Evolutionary conservation across 768 basidiomycete species (phyloP).

Genomic region (Suillus bovinus): DNA sequence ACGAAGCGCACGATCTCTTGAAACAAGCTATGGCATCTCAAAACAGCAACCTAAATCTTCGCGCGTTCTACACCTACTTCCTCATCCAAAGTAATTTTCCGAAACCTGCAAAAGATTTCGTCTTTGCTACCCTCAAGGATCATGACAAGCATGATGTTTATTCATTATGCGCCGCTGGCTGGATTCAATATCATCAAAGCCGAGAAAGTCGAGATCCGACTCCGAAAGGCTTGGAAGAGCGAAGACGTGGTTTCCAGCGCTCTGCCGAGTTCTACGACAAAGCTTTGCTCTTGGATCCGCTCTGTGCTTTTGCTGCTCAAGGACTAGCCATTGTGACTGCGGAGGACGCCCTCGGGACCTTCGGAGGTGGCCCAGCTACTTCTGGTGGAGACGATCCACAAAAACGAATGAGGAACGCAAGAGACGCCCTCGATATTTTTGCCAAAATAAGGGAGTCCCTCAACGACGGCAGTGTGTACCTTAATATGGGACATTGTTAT

Average conservation of each 20-base stretch:
- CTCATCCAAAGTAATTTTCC: slow-evolving; percentile 74
- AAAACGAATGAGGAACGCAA: slow-evolving; percentile 67
- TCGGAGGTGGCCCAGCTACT: slow-evolving; percentile 52
- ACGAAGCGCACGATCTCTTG: slow-evolving; percentile 84
- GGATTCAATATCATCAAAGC: slow-evolving; percentile 82
- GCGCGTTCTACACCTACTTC: slow-evolving; percentile 93
- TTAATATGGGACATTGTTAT: slow-evolving; percentile 97
- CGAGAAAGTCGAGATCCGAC: slow-evolving; percentile 77
- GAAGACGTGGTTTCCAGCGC: slow-evolving; percentile 74
- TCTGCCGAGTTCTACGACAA: slow-evolving; percentile 93
- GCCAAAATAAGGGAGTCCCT: slow-evolving; percentile 88
- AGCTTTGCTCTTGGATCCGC: slow-evolving; percentile 79
- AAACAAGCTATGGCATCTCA: slow-evolving; percentile 88
- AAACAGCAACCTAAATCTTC: slow-evolving; percentile 77
- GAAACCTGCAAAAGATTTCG: slow-evolving; percentile 83
- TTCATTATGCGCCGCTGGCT: slow-evolving; percentile 86
- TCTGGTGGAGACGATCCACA: slow-evolving; percentile 62
- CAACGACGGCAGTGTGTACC: slow-evolving; percentile 81
- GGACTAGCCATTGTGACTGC: slow-evolving; percentile 93
- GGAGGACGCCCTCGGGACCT: slow-evolving; percentile 80
- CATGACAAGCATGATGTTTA: slow-evolving; percentile 88
- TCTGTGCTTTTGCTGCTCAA: slow-evolving; percentile 91
- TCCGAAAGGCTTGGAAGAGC: slow-evolving; percentile 54
- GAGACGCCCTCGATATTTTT: slow-evolving; percentile 88
- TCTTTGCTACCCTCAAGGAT: slow-evolving; percentile 85